phyloP scores from a whole-genome alignment of 805 yeast species.

The Saccharomycopsis sp. region DNA sequence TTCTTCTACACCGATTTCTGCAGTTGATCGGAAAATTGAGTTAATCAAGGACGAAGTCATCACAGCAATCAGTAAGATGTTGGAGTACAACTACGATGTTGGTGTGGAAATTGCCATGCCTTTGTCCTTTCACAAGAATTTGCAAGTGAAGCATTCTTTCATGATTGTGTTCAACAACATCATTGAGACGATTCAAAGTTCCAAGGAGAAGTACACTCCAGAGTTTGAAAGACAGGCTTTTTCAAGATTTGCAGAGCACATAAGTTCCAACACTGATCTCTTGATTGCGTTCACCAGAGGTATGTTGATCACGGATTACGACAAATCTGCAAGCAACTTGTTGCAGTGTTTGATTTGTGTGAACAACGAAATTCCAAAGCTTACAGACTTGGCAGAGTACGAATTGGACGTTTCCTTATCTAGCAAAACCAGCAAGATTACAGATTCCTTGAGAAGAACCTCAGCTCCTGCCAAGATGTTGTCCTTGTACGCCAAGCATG shows the following conservation, averaged over 20 bases:
- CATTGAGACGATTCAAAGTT: slow-evolving; percentile 29
- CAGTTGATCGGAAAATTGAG: slow-evolving; percentile 43
- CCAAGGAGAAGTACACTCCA: slow-evolving; percentile 20
- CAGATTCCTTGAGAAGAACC: slow-evolving; percentile 62
- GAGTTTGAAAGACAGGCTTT: slow-evolving; percentile 26
- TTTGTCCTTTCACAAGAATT: slow-evolving; percentile 64
- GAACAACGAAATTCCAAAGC: slow-evolving; percentile 9
- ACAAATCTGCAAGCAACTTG: slow-evolving; percentile 8
- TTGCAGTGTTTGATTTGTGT: slow-evolving; percentile 9
- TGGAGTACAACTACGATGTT: slow-evolving; percentile 65
- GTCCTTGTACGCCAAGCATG: slow-evolving; percentile 61
- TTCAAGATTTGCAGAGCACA: slow-evolving; percentile 24
- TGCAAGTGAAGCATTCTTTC: slow-evolving; percentile 59
- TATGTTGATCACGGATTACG: slow-evolving; percentile 10
- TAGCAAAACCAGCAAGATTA: slow-evolving; percentile 4
- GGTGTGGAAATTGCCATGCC: slow-evolving; percentile 72
- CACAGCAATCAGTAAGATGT: slow-evolving; percentile 54
- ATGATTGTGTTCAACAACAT: slow-evolving; percentile 71
- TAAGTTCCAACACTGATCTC: slow-evolving; percentile 34
- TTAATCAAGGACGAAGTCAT: slow-evolving; percentile 55
- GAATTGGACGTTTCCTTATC: slow-evolving; percentile 16
- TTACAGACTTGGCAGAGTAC: slow-evolving; percentile 21
- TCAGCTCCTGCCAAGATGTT: slow-evolving; percentile 73
- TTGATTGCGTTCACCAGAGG: slow-evolving; percentile 31
- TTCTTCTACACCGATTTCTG: slow-evolving; percentile 15